These are phyloP conservation scores for Glonium stellatum DNA, from an alignment of 495 filamentous ascomycete species.

Conservation along the genomic window DNA sequence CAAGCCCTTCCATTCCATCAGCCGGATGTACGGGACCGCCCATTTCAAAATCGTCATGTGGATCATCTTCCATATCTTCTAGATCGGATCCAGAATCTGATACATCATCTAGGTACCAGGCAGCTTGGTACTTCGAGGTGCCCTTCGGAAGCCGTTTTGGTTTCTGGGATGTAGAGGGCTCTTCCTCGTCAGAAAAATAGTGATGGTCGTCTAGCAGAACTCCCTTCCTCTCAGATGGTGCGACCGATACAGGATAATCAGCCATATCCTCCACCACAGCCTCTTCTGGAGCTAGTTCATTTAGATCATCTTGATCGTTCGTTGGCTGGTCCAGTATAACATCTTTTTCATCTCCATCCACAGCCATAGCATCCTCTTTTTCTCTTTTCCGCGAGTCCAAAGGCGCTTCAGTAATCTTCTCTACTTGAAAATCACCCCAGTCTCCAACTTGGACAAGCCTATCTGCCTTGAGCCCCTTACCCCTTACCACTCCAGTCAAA, in stretches of 20 bases:
- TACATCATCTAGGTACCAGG: slow-evolving; percentile 84
- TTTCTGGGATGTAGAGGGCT: slow-evolving; percentile 44
- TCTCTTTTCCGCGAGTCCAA: slow-evolving; percentile 48
- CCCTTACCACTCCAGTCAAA: slow-evolving; percentile 81
- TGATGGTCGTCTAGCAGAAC: slow-evolving; percentile 95
- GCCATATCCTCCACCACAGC: slow-evolving; percentile 63
- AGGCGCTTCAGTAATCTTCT: slow-evolving; percentile 71
- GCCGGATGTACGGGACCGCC: slow-evolving; percentile 34
- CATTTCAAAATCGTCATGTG: slow-evolving; percentile 45
- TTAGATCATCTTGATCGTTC: slow-evolving; percentile 73
- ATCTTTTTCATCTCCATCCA: slow-evolving; percentile 50
- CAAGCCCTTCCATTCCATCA: slow-evolving; percentile 69
- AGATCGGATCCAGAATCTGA: slow-evolving; percentile 83
- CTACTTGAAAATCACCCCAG: slow-evolving; percentile 92
- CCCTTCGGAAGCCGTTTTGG: slow-evolving; percentile 80
- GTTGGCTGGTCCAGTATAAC: slow-evolving; percentile 60
- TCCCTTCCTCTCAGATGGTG: slow-evolving; percentile 56
- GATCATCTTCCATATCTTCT: slow-evolving; percentile 55
- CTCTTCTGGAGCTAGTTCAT: slow-evolving; percentile 77
- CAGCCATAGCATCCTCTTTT: slow-evolving; percentile 59
- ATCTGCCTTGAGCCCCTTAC: slow-evolving; percentile 80
- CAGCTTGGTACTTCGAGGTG: slow-evolving; percentile 87
- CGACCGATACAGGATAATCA: slow-evolving; percentile 50
- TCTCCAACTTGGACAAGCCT: slow-evolving; percentile 85
- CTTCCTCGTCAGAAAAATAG: slow-evolving; percentile 91